A percentile compares a stretch with the other conserved stretches of the same genome.
Conservation (phyloP, 768 basidiomycete genomes). For the Rhodotorula paludigena region DNA sequence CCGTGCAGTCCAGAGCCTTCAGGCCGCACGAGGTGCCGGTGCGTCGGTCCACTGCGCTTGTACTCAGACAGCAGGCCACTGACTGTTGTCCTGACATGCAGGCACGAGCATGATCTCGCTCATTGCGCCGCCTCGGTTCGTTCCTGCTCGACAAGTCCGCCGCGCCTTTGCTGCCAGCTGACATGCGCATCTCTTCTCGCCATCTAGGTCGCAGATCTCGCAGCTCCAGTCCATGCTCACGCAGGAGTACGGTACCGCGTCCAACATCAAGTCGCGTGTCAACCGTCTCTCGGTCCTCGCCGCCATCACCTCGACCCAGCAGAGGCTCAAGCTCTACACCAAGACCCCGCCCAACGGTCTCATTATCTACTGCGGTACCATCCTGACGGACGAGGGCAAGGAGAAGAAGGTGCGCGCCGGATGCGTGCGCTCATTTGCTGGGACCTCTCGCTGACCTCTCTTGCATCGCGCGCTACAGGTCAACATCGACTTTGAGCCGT, state of each 20-base stretch:
- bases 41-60: not conserved
- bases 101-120: conserved; percentile 98
- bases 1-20: conserved; percentile 72
- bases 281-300: conserved; percentile 95
- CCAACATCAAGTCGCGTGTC: conserved; percentile 98
- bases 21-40: conserved; percentile 70
- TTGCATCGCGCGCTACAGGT: conserved; percentile 13
- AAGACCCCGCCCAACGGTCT: conserved; percentile 91
- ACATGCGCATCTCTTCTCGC: not conserved
- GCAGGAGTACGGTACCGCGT: conserved; percentile 66
- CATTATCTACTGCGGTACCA: conserved; percentile 95
- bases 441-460: not conserved
- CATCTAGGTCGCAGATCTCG: conserved; percentile 68
- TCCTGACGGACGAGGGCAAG: conserved; percentile 93
- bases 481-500: conserved; percentile 90
- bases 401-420: conserved; percentile 81
- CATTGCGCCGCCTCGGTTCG: conserved; percentile 84
- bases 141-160: conserved; percentile 49
- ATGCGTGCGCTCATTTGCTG: too few relatives aligned
- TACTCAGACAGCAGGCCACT: conserved; percentile 41
- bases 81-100: conserved; percentile 55
- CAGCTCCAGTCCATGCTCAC: conserved; percentile 92
- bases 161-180: not conserved
- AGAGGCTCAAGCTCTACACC: conserved; percentile 92
- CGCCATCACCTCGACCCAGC: conserved; percentile 96